These are phyloP conservation scores for Leccinum pellstonianum DNA, from an alignment of 768 basidiomycete genomes.

Conservation along the genomic window DNA sequence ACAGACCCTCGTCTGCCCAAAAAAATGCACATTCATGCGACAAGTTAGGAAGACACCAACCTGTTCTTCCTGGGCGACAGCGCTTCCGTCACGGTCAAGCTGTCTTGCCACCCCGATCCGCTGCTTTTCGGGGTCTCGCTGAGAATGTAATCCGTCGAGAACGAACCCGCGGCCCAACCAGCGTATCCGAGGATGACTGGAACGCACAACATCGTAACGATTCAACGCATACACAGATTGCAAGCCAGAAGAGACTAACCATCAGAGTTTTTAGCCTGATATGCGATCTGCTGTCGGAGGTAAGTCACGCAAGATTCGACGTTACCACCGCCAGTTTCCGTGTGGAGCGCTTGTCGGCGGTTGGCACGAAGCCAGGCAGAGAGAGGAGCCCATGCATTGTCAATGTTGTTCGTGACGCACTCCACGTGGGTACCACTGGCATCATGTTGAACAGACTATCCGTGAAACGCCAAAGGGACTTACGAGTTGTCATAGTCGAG, in stretches of 20 bases:
- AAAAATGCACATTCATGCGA: neutral
- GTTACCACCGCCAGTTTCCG: conserved; percentile 62
- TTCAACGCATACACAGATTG: conserved; percentile 27
- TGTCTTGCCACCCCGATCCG: conserved; percentile 37
- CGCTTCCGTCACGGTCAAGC: conserved; percentile 36
- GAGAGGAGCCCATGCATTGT: conserved; percentile 44
- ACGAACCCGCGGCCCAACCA: conserved; percentile 58
- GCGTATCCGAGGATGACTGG: conserved; percentile 43
- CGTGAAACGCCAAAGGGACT: conserved; percentile 18
- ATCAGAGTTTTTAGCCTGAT: conserved; percentile 47
- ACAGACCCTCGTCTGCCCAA: neutral
- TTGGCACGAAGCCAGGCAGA: conserved; percentile 48
- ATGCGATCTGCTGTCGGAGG: conserved; percentile 46
- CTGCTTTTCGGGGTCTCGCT: conserved; percentile 32
- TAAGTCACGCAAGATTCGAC: conserved; percentile 44
- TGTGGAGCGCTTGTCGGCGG: conserved; percentile 53
- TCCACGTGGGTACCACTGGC: conserved; percentile 29
- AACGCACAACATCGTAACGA: conserved; percentile 1
- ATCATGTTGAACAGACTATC: conserved; percentile 34
- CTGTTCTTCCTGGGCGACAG: conserved; percentile 19
- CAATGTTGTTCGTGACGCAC: conserved; percentile 58
- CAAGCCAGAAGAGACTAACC: conserved; percentile 23
- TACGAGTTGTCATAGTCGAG: conserved; percentile 54
- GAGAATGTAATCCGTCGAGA: conserved; percentile 38
- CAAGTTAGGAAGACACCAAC: conserved; percentile 3